Evolutionary conservation across 2,329 filamentous ascomycete genomes (phyloP), one percentile per base, ranked within the genome.

Genomic region (Zymoseptoria pseudotritici): DNA sequence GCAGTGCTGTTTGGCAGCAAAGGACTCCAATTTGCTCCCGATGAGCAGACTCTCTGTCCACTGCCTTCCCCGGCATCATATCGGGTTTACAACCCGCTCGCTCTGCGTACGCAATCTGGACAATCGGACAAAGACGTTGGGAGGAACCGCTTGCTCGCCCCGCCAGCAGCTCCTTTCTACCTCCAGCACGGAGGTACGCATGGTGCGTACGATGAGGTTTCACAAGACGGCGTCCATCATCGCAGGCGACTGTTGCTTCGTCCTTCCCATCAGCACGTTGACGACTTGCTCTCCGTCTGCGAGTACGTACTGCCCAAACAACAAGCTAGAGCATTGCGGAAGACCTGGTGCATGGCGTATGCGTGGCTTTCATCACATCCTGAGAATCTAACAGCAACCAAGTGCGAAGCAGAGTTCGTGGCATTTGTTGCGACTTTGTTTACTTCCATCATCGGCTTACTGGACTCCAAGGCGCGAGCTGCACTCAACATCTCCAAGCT

Each of bases 381-480:
- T 9, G 64, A 63, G 5, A 56, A 31, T 17, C 19, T 65, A 6
- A 55, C 53, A 13, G 57, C 55, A 13, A 70, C 68, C 9, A 61
- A 58, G 17, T 53, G 55, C 49, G 51, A 57, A 51, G 11, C 29
- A 8, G 71, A 73, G 50, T 77, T 74, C 71, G 65, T 72, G 4
- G 76, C 77, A 5, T 71, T 79, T 29, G 69, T 75, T 3, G 67
- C 74, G 4, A 73, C 76, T 7, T 59, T 79, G 2, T 74, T 78
- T 55, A 69, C 70, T 7, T 71, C 76, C 54, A 72, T 71, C 9
- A 63, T 77, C 2, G 57, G 54, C 10, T 31, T 70, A 19, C 57
- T 73, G 8, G 70, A 71, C 36, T 58, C 56, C 20, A 72, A 69
- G 58, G 66, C 68, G 3, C 63, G 60, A 21, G 69, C 70, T 20